Evolutionary conservation across 192 early-diverging fungal species (phyloP).

Genomic region (Haplosporangium gracile): DNA sequence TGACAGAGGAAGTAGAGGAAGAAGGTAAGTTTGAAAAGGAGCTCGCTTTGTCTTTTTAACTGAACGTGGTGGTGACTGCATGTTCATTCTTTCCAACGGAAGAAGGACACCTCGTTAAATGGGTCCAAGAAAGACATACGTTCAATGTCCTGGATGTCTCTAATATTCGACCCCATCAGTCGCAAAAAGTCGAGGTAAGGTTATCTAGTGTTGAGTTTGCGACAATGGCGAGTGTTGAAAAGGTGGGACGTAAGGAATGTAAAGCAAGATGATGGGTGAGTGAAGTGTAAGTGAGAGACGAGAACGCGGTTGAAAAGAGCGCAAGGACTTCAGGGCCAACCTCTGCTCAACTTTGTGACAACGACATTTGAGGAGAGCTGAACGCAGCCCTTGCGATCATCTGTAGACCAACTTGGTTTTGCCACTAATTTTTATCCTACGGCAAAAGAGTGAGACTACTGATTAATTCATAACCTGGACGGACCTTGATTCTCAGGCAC

Average conservation of each 20-base stretch:
- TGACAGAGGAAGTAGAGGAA: neutral
- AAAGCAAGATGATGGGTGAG: neutral
- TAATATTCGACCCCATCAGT: slow-evolving; percentile 40
- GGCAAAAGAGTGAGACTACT: too few relatives aligned
- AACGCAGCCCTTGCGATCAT: too few relatives aligned
- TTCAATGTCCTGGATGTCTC: slow-evolving; percentile 54
- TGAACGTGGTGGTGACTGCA: neutral
- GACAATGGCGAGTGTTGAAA: neutral
- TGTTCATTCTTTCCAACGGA: neutral
- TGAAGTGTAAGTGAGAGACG: neutral
- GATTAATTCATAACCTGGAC: too few relatives aligned
- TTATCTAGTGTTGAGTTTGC: neutral
- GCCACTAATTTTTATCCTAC: too few relatives aligned
- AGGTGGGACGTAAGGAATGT: neutral
- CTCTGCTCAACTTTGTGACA: neutral
- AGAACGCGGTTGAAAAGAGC: neutral
- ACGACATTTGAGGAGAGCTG: neutral
- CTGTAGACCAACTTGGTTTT: too few relatives aligned
- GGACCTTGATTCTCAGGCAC: too few relatives aligned
- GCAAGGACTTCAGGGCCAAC: neutral
- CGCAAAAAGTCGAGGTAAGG: neutral
- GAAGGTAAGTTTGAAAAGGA: neutral
- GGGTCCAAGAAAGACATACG: slow-evolving; percentile 4
- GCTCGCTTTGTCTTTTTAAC: neutral
- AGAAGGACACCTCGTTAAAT: neutral